Base-by-base conservation (phyloP, 1,139 yeast species). In the Nakaseomyces bracarensis region DNA sequence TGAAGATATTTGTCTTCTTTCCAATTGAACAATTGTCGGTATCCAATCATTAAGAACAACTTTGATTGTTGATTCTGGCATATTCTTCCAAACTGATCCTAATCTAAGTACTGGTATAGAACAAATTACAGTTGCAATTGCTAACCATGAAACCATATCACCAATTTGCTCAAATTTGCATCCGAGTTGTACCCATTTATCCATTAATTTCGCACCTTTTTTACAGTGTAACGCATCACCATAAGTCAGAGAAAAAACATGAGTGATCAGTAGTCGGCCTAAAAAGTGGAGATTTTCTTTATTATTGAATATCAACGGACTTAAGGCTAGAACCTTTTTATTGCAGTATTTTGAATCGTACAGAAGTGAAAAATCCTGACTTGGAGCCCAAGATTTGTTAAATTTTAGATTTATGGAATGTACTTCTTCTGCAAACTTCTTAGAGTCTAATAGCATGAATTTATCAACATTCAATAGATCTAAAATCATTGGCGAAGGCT, bases 81-180 rank as follows among this genome's bases (percentile, higher is more conserved):
- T 85, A 44, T 71, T 67, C 8, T 82, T 68, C 98, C 98, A 91
- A 3, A 87, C 73, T 48, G 75, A 74, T 21, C 75, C 68, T 40
- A 91, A 67, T 49, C 98, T 72, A 45, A 89, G 66, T 3, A 89
- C 72, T 0, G 96, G 94, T 43, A 82, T 79, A 0, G 95, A 84
- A 54, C 95, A 80, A 2, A 89, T 71, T 1, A 83, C 73, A 1
- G 93, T 79, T 1, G 95, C 87, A 51, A 89, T 80, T 1, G 96
- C 96, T 28, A 86, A 66, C 97, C 97, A 91, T 23, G 94, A 82
- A 0, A 89, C 89, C 91, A 87, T 85, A 58, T 91, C 95, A 40
- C 98, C 98, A 21, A 76, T 68, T 49, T 76, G 77, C 56, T 86
- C 94, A 47, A 89, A 73, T 27, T 72, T 66, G 49, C 84, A 77